Conservation (phyloP, 2,329 filamentous ascomycete species). For the Arthrobotrys musiformis region DNA sequence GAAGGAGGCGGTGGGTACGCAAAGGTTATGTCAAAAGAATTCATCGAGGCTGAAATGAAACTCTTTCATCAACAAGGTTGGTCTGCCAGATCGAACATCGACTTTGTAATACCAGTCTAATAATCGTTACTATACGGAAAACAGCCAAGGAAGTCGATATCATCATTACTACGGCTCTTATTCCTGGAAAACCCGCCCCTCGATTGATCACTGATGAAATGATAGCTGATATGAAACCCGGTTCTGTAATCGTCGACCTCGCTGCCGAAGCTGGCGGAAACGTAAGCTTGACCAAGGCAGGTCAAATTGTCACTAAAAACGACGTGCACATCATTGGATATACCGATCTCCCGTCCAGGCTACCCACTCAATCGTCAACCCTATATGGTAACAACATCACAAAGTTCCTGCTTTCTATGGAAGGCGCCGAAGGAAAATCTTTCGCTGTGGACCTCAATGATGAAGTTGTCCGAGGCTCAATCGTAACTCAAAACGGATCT, state of each 20-base stretch:
- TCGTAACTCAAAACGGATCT: conserved; percentile 81
- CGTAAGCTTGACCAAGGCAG: conserved; percentile 81
- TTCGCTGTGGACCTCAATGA: conserved; percentile 84
- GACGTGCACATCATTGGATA: conserved; percentile 89
- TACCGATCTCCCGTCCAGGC: conserved; percentile 84
- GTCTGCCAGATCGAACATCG: neutral
- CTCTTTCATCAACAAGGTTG: conserved; percentile 85
- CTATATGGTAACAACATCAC: conserved; percentile 94
- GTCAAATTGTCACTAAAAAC: conserved; percentile 76
- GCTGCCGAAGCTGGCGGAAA: conserved; percentile 90
- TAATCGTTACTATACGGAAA: neutral
- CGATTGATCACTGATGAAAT: conserved; percentile 85
- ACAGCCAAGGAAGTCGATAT: conserved; percentile 79
- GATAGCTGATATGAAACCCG: conserved; percentile 86
- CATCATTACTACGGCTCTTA: conserved; percentile 90
- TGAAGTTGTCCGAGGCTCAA: conserved; percentile 85
- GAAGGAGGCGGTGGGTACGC: conserved; percentile 86
- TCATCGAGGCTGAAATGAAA: conserved; percentile 92
- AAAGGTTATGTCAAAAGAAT: conserved; percentile 94
- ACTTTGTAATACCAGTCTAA: neutral
- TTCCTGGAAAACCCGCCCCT: conserved; percentile 83
- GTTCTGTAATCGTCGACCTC: conserved; percentile 86
- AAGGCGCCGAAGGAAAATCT: conserved; percentile 75
- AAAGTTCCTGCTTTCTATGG: conserved; percentile 85
- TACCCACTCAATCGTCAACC: conserved; percentile 88